Conservation (phyloP, 345 rosid species). For the Hibiscus mutabilis region DNA sequence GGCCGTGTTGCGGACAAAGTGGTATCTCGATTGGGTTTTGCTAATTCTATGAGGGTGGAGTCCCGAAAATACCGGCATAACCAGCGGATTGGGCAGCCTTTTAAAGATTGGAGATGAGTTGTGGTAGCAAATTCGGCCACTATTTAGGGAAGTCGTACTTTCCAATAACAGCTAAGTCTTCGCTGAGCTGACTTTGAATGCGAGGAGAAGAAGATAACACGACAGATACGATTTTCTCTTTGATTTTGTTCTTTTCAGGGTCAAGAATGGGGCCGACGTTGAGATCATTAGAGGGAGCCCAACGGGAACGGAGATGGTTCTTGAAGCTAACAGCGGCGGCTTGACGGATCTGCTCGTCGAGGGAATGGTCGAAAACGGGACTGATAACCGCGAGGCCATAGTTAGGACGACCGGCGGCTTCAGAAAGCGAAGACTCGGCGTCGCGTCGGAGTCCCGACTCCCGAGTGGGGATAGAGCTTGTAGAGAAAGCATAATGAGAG, state of each 20-base stretch:
- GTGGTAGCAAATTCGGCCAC: constrained; percentile 83
- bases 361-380: constrained; percentile 61
- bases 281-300: constrained; percentile 48
- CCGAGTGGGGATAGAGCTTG: constrained; percentile 73
- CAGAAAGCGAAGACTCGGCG: constrained; percentile 59
- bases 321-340: constrained; percentile 50
- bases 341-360: constrained; percentile 85
- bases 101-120: constrained; percentile 57
- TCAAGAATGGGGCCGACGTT: constrained; percentile 36
- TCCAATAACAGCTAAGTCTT: constrained; percentile 82
- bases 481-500: constrained; percentile 81
- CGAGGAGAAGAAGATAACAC: constrained; percentile 53
- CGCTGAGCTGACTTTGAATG: constrained; percentile 91
- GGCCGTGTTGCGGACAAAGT: too few relatives aligned
- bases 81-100: constrained; percentile 39
- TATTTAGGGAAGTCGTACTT: constrained; percentile 84
- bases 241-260: constrained; percentile 81
- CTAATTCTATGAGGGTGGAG: too few relatives aligned
- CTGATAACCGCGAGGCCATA: constrained; percentile 77
- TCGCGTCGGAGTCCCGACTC: constrained; percentile 71
- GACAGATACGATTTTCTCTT: constrained; percentile 27
- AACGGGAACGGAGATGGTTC: constrained; percentile 66
- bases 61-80: constrained; percentile 72
- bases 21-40: too few relatives aligned
- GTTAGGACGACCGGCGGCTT: constrained; percentile 60